Evolutionary conservation across 768 basidiomycete species (phyloP), one percentile per base, ranked within the genome.

Genomic region (Coprinopsis marcescibilis): DNA sequence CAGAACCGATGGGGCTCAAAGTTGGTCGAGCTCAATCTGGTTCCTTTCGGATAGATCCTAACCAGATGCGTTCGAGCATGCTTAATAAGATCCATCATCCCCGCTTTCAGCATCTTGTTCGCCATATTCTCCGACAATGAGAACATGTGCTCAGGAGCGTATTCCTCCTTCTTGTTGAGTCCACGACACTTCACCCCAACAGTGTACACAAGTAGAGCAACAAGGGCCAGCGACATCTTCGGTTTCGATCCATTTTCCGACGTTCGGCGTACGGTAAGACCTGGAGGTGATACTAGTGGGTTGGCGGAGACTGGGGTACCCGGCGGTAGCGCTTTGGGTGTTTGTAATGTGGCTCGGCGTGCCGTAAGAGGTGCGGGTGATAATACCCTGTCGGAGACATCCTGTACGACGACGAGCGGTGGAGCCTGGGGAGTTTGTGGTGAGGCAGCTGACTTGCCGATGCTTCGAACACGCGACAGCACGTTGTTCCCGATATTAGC

Each of bases 141-240:
- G 61, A 98, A 93, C 66, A 96, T 75, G 57, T 97, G 89, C 55
- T 89, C 85, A 0, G 85, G 76, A 4, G 83, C 84, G 59, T 98
- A 96, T 30, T 72, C 66, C 56, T 90, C 85, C 57, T 90, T 84
- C 19, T 95, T 91, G 64, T 94, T 75, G 55, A 99, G 78, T 0
- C 95, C 94, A 13, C 83, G 83, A 52, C 86, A 96, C 59, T 96
- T 96, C 49, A 98, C 93, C 5, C 96, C 96, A 37, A 95, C 81
- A 2, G 95, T 97, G 64, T 98, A 98, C 21, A 98, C 87, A 8
- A 99, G 75, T n/a, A 97, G 74, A 0, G 77, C 70, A 1, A 82
- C 76, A 1, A 99, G 76, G 2, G 76, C 74, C 3, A 73, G 52
- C 0, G 93, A 91, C 80, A 91, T 89, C 61, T 81, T 86, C 17